Evolutionary conservation across 352 stramenopile species (phyloP).

Genomic region (Elongisporangium anandrum): DNA sequence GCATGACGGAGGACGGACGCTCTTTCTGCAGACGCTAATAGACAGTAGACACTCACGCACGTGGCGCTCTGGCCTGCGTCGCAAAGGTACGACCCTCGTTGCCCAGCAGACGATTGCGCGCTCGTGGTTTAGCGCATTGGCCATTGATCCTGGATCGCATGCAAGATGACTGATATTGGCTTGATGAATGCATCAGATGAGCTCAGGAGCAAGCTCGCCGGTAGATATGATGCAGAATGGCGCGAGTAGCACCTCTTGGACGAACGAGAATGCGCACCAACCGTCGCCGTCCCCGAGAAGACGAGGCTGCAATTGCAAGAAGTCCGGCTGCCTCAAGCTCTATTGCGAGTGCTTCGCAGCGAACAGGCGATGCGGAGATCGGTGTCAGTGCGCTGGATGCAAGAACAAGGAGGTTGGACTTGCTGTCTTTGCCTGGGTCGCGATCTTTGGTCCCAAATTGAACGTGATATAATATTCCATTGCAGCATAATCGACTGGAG

Average conservation of each 20-base stretch:
- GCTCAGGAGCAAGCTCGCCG: not conserved
- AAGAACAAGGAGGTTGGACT: slow-evolving; percentile 52
- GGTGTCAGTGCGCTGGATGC: slow-evolving; percentile 72
- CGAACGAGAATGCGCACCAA: not conserved
- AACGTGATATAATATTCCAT: not conserved
- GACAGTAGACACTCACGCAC: not conserved
- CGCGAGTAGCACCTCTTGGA: not conserved
- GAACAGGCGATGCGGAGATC: slow-evolving; percentile 44
- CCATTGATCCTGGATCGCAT: not conserved
- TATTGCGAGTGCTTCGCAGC: slow-evolving; percentile 82
- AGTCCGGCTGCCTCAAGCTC: slow-evolving; percentile 95
- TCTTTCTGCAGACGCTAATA: not conserved
- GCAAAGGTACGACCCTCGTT: not conserved
- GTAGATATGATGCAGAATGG: not conserved
- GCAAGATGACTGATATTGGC: not conserved
- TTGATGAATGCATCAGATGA: not conserved
- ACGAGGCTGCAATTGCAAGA: slow-evolving; percentile 94
- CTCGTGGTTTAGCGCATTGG: not conserved
- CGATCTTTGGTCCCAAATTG: not conserved
- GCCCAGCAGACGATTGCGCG: too few relatives aligned
- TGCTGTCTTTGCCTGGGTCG: not conserved
- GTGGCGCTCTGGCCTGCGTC: too few relatives aligned
- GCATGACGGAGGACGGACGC: not conserved
- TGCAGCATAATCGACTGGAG: slow-evolving; percentile 41
- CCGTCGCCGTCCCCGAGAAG: not conserved